A percentile compares a stretch with the other conserved stretches of the same genome.
These are phyloP conservation scores for Pelargonium nanum DNA, from an alignment of 345 rosid genomes.

Conservation along the genomic window DNA sequence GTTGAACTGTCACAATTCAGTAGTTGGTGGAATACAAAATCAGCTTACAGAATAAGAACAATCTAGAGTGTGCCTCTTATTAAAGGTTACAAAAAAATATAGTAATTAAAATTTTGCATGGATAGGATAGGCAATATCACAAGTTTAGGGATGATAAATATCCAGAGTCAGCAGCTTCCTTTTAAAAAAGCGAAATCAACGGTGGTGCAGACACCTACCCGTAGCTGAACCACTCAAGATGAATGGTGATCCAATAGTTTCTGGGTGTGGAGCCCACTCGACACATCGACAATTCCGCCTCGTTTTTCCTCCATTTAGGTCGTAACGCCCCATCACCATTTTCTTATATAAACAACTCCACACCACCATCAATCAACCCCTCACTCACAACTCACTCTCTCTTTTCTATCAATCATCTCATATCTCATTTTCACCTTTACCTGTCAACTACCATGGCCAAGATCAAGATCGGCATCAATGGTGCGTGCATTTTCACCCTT, in stretches of 20 bases:
- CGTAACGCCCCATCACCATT: not conserved
- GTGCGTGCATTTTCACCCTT: not conserved
- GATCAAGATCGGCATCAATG: conserved; percentile 65
- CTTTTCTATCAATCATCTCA: no score
- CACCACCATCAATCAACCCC: no score
- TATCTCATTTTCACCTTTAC: not conserved
- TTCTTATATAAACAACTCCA: not conserved
- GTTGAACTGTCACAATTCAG: no score
- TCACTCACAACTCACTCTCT: not conserved
- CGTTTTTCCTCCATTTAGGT: not conserved
- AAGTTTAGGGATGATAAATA: no score
- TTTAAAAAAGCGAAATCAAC: conserved; percentile 1
- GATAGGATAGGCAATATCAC: no score
- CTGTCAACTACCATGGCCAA: conserved; percentile 26
- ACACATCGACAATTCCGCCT: conserved; percentile 7
- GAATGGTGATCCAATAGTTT: no score
- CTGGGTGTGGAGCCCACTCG: no score
- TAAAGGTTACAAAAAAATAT: no score
- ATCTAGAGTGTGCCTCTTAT: no score
- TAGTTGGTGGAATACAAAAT: no score
- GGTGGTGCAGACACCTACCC: not conserved
- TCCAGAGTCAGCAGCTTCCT: not conserved
- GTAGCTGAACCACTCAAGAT: not conserved
- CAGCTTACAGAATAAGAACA: no score
- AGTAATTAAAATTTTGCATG: no score